A percentile compares a stretch with the other conserved stretches of the same genome.
Evolutionary conservation across 805 yeast species (phyloP).

Genomic region (Ogataea henricii): DNA sequence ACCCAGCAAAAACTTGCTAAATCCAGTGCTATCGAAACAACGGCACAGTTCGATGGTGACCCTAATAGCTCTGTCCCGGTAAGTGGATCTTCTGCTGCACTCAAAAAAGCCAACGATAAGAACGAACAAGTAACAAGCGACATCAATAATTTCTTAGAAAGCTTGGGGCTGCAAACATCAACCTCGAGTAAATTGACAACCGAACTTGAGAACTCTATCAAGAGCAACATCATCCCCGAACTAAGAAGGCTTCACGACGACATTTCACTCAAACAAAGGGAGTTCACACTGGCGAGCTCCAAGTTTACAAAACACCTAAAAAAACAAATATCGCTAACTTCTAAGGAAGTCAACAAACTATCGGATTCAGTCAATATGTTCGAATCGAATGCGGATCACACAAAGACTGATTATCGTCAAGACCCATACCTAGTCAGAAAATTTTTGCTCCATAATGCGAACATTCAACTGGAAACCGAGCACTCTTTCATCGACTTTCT

Average conservation of each 20-base stretch:
- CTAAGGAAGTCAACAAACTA: constrained; percentile 31
- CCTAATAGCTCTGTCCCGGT: constrained; percentile 27
- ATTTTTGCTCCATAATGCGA: constrained; percentile 37
- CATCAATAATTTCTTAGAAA: constrained; percentile 32
- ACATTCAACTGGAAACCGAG: constrained; percentile 46
- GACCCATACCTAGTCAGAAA: constrained; percentile 53
- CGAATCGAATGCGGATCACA: constrained; percentile 13
- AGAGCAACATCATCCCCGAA: constrained; percentile 43
- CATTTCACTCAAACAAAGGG: constrained; percentile 45
- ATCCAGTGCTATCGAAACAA: constrained; percentile 17
- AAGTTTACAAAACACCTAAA: constrained; percentile 44
- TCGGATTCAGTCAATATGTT: constrained; percentile 25
- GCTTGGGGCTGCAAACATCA: constrained; percentile 32
- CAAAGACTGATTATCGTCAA: constrained; percentile 37
- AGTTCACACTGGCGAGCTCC: constrained; percentile 36
- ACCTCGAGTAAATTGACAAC: constrained; percentile 35
- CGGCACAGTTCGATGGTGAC: constrained; percentile 35
- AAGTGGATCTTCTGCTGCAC: constrained; percentile 25
- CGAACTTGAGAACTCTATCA: constrained; percentile 43
- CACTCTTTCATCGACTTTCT: constrained; percentile 48
- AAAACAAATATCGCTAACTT: constrained; percentile 35
- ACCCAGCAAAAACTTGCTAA: constrained; percentile 30
- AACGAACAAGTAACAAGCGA: constrained; percentile 8
- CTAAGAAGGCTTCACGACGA: constrained; percentile 43
- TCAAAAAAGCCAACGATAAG: constrained; percentile 1